These are phyloP conservation scores for Solanum bukasovii DNA, from an alignment of 257 asterid genomes.

Conservation along the genomic window DNA sequence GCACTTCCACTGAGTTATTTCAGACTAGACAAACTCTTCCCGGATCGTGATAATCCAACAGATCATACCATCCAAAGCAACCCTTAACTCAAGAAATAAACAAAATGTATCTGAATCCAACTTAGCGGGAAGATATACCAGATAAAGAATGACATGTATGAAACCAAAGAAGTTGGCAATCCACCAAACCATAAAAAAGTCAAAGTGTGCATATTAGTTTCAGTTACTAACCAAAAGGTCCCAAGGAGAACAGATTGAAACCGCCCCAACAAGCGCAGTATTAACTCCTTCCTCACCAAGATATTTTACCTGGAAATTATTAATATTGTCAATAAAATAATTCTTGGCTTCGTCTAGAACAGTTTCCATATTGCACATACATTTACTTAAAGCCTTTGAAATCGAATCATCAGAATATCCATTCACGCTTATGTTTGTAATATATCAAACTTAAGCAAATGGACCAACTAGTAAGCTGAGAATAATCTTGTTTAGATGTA, in stretches of 20 bases:
- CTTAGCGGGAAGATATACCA: background rate
- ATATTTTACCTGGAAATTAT: conserved; percentile 49
- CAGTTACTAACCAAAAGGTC: conserved; percentile 70
- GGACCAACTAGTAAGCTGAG: background rate
- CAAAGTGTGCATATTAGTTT: background rate
- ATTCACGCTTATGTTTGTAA: background rate
- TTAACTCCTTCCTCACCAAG: conserved; percentile 79
- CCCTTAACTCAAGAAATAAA: background rate
- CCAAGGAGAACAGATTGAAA: conserved; percentile 93
- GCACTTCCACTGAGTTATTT: background rate
- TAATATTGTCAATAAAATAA: background rate
- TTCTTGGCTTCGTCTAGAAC: background rate
- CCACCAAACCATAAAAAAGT: background rate
- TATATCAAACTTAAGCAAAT: background rate
- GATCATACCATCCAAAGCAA: background rate
- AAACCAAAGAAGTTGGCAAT: background rate
- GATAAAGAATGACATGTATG: background rate
- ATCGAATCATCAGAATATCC: background rate
- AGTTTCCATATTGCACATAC: background rate
- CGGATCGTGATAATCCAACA: background rate
- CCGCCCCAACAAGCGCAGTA: conserved; percentile 70
- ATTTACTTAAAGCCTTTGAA: background rate
- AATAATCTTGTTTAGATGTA: background rate
- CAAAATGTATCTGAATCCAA: background rate
- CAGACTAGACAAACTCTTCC: background rate